Percentiles rank a stretch among this genome's conserved stretches.
Conservation (phyloP, 805 yeast genomes). For the Candida oleophila region DNA sequence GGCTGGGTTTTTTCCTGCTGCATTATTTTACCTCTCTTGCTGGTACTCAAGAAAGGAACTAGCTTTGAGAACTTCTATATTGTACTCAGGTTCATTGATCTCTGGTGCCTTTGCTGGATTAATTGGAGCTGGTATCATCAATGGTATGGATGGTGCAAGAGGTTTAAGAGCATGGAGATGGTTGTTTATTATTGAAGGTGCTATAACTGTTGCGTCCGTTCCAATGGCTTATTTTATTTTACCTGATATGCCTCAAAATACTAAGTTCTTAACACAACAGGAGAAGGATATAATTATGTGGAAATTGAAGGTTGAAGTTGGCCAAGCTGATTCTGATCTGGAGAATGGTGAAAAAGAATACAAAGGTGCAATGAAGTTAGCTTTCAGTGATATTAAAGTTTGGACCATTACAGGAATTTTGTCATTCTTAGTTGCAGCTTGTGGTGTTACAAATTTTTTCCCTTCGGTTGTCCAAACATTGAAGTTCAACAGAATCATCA, state of each 20-base stretch:
- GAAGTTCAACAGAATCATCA: constrained; percentile 47
- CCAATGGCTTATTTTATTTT: constrained; percentile 46
- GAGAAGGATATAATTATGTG: constrained; percentile 45
- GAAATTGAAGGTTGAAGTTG: constrained; percentile 40
- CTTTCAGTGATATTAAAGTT: constrained; percentile 42
- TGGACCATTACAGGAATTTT: constrained; percentile 47
- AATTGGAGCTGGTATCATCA: constrained; percentile 53
- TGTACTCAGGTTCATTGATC: constrained; percentile 50
- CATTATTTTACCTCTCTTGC: constrained; percentile 49
- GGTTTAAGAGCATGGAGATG: constrained; percentile 54
- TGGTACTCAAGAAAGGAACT: constrained; percentile 56
- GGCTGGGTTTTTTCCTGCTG: constrained; percentile 49
- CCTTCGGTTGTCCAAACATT: constrained; percentile 60
- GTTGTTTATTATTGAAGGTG: constrained; percentile 57
- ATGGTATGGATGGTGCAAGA: constrained; percentile 37
- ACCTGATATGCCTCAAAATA: constrained; percentile 54
- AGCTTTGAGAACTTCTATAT: constrained; percentile 48
- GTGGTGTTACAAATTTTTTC: constrained; percentile 61
- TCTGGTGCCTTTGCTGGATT: constrained; percentile 57
- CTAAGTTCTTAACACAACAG: constrained; percentile 44
- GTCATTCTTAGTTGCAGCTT: constrained; percentile 52
- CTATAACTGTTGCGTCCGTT: constrained; percentile 46
- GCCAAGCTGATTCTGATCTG: constrained; percentile 37
- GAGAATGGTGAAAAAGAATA: constrained; percentile 33
- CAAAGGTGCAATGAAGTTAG: constrained; percentile 33